phyloP scores from a whole-genome alignment of 371 early-diverging fungal species.

The Lichtheimia corymbifera region DNA sequence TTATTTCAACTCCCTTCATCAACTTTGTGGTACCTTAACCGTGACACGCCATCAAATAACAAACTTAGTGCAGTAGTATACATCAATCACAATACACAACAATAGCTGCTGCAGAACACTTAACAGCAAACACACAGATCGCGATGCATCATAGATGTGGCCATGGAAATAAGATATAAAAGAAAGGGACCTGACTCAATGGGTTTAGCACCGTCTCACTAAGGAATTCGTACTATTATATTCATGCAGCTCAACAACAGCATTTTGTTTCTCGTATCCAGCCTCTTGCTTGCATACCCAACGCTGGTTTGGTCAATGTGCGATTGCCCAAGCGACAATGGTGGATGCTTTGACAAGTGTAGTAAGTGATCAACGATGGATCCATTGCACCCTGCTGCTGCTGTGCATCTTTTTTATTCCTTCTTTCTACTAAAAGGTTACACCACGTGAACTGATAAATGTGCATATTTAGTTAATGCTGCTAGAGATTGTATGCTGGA shows the following conservation, averaged over 20 bases:
- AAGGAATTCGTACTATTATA: too few relatives aligned
- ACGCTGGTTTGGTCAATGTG: neutral
- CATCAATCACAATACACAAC: too few relatives aligned
- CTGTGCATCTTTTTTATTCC: neutral
- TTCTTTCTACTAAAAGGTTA: neutral
- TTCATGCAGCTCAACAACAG: too few relatives aligned
- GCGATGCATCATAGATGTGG: too few relatives aligned
- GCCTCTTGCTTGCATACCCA: too few relatives aligned
- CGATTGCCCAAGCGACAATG: neutral
- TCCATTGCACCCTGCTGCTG: constrained; percentile 1
- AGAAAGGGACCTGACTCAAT: too few relatives aligned
- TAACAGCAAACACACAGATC: too few relatives aligned
- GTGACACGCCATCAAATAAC: constrained; percentile 13
- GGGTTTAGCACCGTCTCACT: too few relatives aligned
- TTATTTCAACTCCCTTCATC: constrained; percentile 10
- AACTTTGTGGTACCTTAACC: constrained; percentile 9
- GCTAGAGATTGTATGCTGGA: constrained; percentile 1
- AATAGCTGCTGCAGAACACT: too few relatives aligned
- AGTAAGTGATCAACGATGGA: constrained; percentile 5
- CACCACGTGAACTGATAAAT: neutral
- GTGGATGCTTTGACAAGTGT: constrained; percentile 7
- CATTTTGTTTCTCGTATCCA: too few relatives aligned
- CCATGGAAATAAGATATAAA: too few relatives aligned
- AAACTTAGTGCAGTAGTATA: too few relatives aligned
- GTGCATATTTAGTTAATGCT: constrained; percentile 1